Evolutionary conservation across 2,329 filamentous ascomycete genomes (phyloP).

Genomic region (Aurifilum marmelostoma): DNA sequence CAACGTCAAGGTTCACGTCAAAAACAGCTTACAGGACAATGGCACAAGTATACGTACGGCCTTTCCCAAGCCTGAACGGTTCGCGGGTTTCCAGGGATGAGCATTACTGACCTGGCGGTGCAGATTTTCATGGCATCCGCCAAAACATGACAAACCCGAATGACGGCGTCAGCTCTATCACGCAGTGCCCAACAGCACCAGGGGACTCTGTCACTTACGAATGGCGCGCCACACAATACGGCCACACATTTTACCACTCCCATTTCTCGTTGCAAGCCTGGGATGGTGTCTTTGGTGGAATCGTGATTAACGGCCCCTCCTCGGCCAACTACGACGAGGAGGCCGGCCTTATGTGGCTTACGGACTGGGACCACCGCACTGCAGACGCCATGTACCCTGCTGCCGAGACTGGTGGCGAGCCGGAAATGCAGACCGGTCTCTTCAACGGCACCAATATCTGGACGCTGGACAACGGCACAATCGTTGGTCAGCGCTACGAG

Average conservation of each 20-base stretch:
- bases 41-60: too few species aligned
- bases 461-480: conserved; percentile 33
- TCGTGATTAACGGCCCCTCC: conserved; percentile 63
- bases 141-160: conserved; percentile 40
- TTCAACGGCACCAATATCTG: conserved; percentile 50
- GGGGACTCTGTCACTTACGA: conserved; percentile 58
- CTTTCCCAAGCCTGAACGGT: too few species aligned
- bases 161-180: conserved; percentile 46
- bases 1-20: conserved; percentile 39
- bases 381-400: conserved; percentile 42
- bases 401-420: conserved; percentile 39
- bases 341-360: conserved; percentile 60
- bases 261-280: conserved; percentile 54
- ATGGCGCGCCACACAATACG: conserved; percentile 58
- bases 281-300: conserved; percentile 61
- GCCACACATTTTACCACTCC: conserved; percentile 63
- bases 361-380: conserved; percentile 58
- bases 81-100: too few species aligned
- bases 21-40: conserved; percentile 41
- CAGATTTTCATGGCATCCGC: conserved; percentile 47
- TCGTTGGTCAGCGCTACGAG: conserved; percentile 40
- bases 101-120: too few species aligned
- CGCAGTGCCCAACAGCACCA: conserved; percentile 54
- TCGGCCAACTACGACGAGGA: conserved; percentile 65
- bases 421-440: conserved; percentile 46